Base-by-base conservation (phyloP, 371 early-diverging fungal species). In the Haplosporangium sp. region DNA sequence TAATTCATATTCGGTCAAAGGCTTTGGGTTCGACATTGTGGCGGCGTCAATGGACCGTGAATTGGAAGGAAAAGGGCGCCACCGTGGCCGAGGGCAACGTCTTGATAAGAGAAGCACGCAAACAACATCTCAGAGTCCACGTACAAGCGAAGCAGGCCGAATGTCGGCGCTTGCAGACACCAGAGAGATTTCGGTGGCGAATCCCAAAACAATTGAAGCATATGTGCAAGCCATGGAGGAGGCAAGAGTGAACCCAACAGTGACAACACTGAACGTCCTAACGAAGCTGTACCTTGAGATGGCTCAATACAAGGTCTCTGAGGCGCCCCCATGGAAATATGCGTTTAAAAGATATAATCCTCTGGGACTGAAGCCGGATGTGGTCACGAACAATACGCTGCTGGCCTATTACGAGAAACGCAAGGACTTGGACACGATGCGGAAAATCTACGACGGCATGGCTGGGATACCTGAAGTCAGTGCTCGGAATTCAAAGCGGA, bases 311-410 rank as follows among this genome's bases (percentile, higher is more conserved):
- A 68, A 55, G 10, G 69, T 79, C 36, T 18, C 46, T 1, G 66
- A 53, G 16, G 62, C 80, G 2, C 80, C 73, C 2, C 7, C 36
- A 1, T 79, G 80, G 80, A 68, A 29, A 21, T 18, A 54, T 5
- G 80, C 65, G 0, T 79, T 79, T 59, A 60, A 10, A 36, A 60
- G 53, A 21, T 73, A 73, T 50, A 79, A 79, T 36, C 80, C 80
- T 5, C 67, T 73, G 18, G 70, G 73, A 9, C 66, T 89, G 9
- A 54, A 77, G 16, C 84, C 85, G 6, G 87, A 89, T 58, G 38
- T 82, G n/a, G 76, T 74, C 47, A 86, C 87, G 0, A 83, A 87
- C 73, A 86, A 85, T 64, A 82, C 84, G 0, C 60, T 89, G 0
- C 59, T 89, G 45, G 64, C 80, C 8, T 85, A 82, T 13, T 86